Percentiles rank a stretch among this genome's conserved stretches.
Conservation (phyloP, 345 rosid genomes). For the Turritis glabra region DNA sequence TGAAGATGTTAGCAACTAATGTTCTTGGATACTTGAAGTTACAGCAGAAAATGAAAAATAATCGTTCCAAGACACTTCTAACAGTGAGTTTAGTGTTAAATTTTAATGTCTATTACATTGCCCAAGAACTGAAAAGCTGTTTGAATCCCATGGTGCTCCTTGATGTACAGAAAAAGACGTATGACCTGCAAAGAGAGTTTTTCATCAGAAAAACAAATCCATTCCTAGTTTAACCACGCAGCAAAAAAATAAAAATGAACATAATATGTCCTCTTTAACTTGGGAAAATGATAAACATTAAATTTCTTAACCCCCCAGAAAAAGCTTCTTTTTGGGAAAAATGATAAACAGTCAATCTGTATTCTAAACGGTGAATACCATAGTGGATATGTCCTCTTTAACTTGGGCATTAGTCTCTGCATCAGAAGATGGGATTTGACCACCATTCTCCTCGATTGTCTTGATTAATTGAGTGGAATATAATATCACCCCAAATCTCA, state of each 20-base stretch:
- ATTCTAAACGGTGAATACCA: slow-evolving; percentile 56
- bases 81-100: slow-evolving; percentile 2
- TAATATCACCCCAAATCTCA: slow-evolving; percentile 90
- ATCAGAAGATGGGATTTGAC: slow-evolving; percentile 45
- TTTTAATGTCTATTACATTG: slow-evolving; percentile 54
- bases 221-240: slow-evolving; percentile 7
- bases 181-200: slow-evolving; percentile 67
- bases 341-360: slow-evolving; percentile 2
- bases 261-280: background rate
- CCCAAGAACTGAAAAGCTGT: slow-evolving; percentile 88
- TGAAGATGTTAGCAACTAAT: slow-evolving; percentile 23
- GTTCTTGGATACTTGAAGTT: slow-evolving; percentile 14
- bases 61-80: slow-evolving; percentile 1
- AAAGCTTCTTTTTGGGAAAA: background rate
- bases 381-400: slow-evolving; percentile 76
- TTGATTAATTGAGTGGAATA: slow-evolving; percentile 71
- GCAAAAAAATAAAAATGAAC: background rate
- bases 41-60: slow-evolving; percentile 22
- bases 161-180: slow-evolving; percentile 74
- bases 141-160: slow-evolving; percentile 78
- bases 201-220: slow-evolving; percentile 4
- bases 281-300: background rate
- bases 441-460: slow-evolving; percentile 60
- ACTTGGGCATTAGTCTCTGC: slow-evolving; percentile 46
- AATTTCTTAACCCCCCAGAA: background rate